Evolutionary conservation across 2,329 filamentous ascomycete genomes (phyloP), one percentile per base, ranked within the genome.

Genomic region (Aureobasidium sp.): DNA sequence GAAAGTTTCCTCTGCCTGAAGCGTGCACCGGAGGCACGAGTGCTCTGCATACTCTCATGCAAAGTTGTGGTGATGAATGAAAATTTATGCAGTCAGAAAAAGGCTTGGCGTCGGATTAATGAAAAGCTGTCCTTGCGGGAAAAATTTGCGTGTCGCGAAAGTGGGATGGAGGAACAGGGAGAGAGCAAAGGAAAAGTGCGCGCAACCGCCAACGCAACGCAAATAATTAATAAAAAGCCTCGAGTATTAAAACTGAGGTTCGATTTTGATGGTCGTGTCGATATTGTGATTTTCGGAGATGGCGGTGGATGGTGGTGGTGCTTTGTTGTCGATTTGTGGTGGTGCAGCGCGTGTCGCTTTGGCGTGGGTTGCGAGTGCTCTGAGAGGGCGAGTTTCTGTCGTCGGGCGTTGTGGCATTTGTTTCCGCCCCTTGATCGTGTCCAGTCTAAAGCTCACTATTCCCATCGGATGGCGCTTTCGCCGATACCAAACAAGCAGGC

Each of bases 1-100:
- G 88, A 94, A 77, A 97, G 85, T 82, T 97, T 97, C 80, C 91
- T 89, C 82, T 90, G 87, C 74, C 89, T 91, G 90, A 65, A 65
- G 53, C 64, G 64, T 58, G 64, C 64, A 49, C 64, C 64, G 41
- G 54, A 58, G 42, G 62, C 61, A 63, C 64, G 64, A 45, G 64
- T 58, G 57, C 57, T 59, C 57, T 59, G 57, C 57, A 59, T 59
- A 59, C 44, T 59, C 57, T 59, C 57, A 59, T 59, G 57, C 57
- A 59, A 59, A 45, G 36, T 57, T 57, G 53, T 57, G 53, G 53
- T 57, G 53, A n/a, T 59, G 27, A 15, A 27, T 27, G 44, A n/a
- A 32, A 42, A 59, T 42, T 48, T 59, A 59, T 59, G 45, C 50
- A 53, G 50, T 39, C 50, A 53, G 47, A 52, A 50, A 21, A 58